phyloP scores from a whole-genome alignment of 2,329 filamentous ascomycete genomes.

The Myotisia sp. region DNA sequence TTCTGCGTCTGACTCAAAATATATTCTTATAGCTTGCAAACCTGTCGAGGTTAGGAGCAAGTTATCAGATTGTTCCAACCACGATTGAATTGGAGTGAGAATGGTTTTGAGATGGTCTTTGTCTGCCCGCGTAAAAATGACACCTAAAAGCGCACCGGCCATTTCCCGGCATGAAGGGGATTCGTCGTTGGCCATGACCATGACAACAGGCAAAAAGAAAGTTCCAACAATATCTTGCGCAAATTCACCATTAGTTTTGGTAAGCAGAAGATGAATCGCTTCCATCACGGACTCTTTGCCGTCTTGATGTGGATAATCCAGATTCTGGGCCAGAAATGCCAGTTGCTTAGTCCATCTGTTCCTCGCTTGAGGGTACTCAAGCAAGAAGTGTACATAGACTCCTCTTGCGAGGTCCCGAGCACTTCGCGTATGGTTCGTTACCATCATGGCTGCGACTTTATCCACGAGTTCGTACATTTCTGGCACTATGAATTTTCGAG shows the following conservation, averaged over 20 bases:
- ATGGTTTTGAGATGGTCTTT: conserved; percentile 57
- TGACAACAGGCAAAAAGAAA: conserved; percentile 74
- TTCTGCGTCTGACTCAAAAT: conserved; percentile 56
- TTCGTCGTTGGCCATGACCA: conserved; percentile 78
- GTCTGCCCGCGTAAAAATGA: conserved; percentile 66
- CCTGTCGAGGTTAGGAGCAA: conserved; percentile 55
- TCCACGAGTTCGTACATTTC: conserved; percentile 86
- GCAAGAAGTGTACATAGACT: conserved; percentile 84
- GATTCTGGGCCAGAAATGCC: conserved; percentile 73
- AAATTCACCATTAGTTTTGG: conserved; percentile 68
- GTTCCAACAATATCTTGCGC: conserved; percentile 67
- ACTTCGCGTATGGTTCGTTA: conserved; percentile 82
- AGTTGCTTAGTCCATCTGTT: conserved; percentile 80
- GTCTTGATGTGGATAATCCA: conserved; percentile 78
- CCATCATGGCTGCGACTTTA: conserved; percentile 79
- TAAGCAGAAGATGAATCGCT: conserved; percentile 69
- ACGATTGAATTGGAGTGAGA: conserved; percentile 54
- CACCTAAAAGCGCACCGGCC: conserved; percentile 64
- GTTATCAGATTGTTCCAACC: conserved; percentile 64
- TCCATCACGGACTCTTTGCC: conserved; percentile 90
- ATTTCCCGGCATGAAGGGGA: conserved; percentile 71
- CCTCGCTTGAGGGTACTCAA: conserved; percentile 87
- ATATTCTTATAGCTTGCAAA: conserved; percentile 68
- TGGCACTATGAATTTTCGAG: conserved; percentile 70
- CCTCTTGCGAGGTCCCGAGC: conserved; percentile 78